Evolutionary conservation across 169 alveolate species (phyloP).

Genomic region (Plasmodium relictum): DNA sequence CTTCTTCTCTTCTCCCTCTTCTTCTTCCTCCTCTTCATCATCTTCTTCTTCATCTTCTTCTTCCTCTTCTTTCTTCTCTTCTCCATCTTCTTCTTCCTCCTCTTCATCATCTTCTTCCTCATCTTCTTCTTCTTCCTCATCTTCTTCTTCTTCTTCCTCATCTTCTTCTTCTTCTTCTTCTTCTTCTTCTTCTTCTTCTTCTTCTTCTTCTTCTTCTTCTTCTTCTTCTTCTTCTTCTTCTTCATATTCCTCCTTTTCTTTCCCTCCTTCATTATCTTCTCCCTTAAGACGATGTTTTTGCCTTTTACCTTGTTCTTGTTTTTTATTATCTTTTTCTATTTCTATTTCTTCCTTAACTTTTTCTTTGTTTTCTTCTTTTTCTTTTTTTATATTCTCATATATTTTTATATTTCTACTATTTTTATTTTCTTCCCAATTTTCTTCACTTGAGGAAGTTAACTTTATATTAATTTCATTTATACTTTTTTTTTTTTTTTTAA

Average conservation of each 20-base stretch:
- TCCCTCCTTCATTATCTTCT: slow-evolving; percentile 15
- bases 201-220: slow-evolving; percentile 13
- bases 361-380: not conserved
- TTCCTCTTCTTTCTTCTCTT: not conserved
- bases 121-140: not conserved
- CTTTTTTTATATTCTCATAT: not conserved
- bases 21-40: not conserved
- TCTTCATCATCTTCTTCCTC: slow-evolving; percentile 9
- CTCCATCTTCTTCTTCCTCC: slow-evolving; percentile 2
- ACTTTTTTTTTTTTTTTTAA: not conserved
- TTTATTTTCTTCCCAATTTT: not conserved
- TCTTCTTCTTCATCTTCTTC: not conserved
- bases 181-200: slow-evolving; percentile 20
- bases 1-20: not conserved
- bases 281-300: not conserved
- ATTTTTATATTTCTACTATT: too few relatives aligned
- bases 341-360: not conserved
- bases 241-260: not conserved
- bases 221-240: slow-evolving; percentile 36
- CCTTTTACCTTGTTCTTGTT: not conserved
- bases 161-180: slow-evolving; percentile 10
- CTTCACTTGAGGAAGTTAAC: not conserved
- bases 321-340: not conserved
- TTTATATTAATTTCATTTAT: not conserved
- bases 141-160: slow-evolving; percentile 2